These are phyloP conservation scores for Leccinellum rugosiceps DNA, from an alignment of 768 basidiomycete species.

Conservation along the genomic window DNA sequence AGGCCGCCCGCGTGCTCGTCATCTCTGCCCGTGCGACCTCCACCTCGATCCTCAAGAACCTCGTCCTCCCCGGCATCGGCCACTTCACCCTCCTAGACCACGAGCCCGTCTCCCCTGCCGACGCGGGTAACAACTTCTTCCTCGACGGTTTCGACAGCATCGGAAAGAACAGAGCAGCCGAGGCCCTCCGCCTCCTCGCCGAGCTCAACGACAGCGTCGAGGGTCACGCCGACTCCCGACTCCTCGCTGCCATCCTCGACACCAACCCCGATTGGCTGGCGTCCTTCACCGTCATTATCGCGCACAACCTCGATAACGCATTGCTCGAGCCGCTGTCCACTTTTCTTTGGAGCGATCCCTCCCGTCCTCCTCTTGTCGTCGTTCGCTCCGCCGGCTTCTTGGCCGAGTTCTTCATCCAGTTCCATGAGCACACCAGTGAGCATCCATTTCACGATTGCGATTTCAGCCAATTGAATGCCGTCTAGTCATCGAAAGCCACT, in stretches of 20 bases:
- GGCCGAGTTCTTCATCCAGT: slow-evolving; percentile 85
- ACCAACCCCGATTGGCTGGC: slow-evolving; percentile 49
- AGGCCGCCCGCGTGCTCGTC: slow-evolving; percentile 78
- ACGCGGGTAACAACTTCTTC: slow-evolving; percentile 97
- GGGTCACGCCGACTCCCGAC: slow-evolving; percentile 57
- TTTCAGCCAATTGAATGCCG: not conserved
- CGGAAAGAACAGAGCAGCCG: slow-evolving; percentile 74
- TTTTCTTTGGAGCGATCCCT: slow-evolving; percentile 64
- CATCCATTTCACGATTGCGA: slow-evolving; percentile 4
- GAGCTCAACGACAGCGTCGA: slow-evolving; percentile 90
- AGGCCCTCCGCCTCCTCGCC: slow-evolving; percentile 69
- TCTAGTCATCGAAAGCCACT: slow-evolving; percentile 85
- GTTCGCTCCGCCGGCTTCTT: slow-evolving; percentile 88
- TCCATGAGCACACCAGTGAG: slow-evolving; percentile 82
- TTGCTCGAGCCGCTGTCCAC: slow-evolving; percentile 57
- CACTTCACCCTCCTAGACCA: slow-evolving; percentile 89
- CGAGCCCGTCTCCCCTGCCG: slow-evolving; percentile 55
- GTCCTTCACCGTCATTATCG: slow-evolving; percentile 77
- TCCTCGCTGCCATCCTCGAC: slow-evolving; percentile 57
- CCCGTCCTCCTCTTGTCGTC: slow-evolving; percentile 64
- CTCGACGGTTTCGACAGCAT: slow-evolving; percentile 56
- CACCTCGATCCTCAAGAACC: slow-evolving; percentile 86
- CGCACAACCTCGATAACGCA: slow-evolving; percentile 68
- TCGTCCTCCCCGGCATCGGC: slow-evolving; percentile 95
- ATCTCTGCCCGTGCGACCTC: slow-evolving; percentile 80